Evolutionary conservation across 164 flowering plant species (phyloP).

Genomic region (Protea cynaroides): DNA sequence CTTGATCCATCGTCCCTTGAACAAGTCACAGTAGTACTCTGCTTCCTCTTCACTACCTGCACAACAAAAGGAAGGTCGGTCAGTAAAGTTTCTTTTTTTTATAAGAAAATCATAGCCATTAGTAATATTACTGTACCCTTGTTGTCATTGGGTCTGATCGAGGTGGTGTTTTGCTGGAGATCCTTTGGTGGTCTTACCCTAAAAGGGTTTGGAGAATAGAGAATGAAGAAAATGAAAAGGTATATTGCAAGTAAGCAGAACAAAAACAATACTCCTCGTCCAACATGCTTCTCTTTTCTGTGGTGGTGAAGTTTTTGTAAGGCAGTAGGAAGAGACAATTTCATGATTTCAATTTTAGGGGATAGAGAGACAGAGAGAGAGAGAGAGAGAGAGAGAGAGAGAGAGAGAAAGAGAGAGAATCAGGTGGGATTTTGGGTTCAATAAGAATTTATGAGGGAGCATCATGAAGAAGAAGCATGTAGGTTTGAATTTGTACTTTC

Average conservation of each 20-base stretch:
- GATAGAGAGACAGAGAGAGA: too few species aligned
- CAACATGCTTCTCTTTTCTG: background rate
- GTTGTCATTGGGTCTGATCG: constrained; percentile 6
- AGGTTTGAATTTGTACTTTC: too few species aligned
- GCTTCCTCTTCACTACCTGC: background rate
- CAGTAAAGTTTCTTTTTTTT: too few species aligned
- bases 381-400: too few species aligned
- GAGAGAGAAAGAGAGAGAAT: too few species aligned
- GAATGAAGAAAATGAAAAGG: constrained; percentile 23
- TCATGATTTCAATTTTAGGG: too few species aligned
- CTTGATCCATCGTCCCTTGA: constrained; percentile 31
- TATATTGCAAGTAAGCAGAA: constrained; percentile 9
- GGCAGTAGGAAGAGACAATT: background rate
- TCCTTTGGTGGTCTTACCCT: constrained; percentile 11
- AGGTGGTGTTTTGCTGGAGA: constrained; percentile 5
- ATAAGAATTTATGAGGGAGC: too few species aligned
- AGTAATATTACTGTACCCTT: too few species aligned
- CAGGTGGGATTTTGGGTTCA: too few species aligned
- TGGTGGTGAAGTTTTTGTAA: background rate
- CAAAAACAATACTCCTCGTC: background rate
- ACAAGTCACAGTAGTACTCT: constrained; percentile 29
- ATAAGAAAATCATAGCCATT: too few species aligned
- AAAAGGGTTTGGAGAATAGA: constrained; percentile 34
- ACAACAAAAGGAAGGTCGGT: background rate
- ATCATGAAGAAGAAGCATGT: too few species aligned